Conservation (phyloP, 2,329 filamentous ascomycete genomes). For the Phoma sp. region DNA sequence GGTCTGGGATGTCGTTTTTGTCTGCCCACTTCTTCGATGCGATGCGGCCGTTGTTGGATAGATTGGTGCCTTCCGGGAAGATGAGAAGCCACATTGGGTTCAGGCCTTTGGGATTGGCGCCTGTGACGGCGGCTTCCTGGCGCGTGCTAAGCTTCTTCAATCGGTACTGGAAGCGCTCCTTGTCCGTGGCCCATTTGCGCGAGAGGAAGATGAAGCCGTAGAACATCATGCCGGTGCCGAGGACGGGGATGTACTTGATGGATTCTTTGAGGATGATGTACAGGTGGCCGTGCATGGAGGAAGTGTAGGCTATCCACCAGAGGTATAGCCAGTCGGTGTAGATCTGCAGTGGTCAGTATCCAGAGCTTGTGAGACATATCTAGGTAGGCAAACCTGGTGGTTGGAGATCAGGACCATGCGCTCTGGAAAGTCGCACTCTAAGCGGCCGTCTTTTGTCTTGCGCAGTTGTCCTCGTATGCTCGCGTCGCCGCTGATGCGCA, state of each 20-base stretch:
- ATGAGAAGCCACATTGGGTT: constrained; percentile 90
- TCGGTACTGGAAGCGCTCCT: constrained; percentile 75
- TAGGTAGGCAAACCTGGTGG: constrained; percentile 64
- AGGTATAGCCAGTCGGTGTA: constrained; percentile 92
- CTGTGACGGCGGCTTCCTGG: constrained; percentile 49
- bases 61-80: constrained; percentile 87
- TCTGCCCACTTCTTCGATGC: constrained; percentile 78
- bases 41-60: constrained; percentile 73
- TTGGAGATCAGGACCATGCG: constrained; percentile 84
- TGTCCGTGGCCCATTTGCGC: constrained; percentile 85
- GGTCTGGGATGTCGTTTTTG: constrained; percentile 74
- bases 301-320: constrained; percentile 89
- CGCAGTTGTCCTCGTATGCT: constrained; percentile 78
- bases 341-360: constrained; percentile 56
- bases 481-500: constrained; percentile 82
- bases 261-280: constrained; percentile 93
- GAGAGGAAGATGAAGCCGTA: constrained; percentile 92
- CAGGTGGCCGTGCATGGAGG: constrained; percentile 80
- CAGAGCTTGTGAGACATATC: background rate
- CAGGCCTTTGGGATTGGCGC: constrained; percentile 53
- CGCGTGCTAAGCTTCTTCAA: constrained; percentile 72
- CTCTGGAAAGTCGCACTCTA: constrained; percentile 81
- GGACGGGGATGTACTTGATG: constrained; percentile 80
- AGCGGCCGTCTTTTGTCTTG: constrained; percentile 71
- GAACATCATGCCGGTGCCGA: constrained; percentile 84